A percentile compares a stretch with the other conserved stretches of the same genome.
Evolutionary conservation across 495 filamentous ascomycete species (phyloP).

Genomic region (Hyaloscypha variabilis): DNA sequence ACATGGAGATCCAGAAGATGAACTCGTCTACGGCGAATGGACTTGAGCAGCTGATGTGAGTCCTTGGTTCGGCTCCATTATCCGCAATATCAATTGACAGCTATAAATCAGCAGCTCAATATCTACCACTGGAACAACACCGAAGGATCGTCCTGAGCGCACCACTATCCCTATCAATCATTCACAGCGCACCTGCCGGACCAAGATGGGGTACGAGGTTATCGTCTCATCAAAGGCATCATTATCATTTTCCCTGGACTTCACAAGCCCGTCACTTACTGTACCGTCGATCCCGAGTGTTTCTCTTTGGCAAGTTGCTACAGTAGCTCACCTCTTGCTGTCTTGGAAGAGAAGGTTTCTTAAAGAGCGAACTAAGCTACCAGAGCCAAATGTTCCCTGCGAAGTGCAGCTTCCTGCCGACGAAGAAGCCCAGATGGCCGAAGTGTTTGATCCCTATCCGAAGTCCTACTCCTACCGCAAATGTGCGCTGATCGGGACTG

Average conservation of each 20-base stretch:
- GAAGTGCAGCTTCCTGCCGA: background rate
- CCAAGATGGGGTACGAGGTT: background rate
- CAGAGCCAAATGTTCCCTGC: no score
- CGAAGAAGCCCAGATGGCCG: background rate
- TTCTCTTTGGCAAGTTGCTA: slow-evolving; percentile 4
- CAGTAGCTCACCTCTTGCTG: background rate
- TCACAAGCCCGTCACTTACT: background rate
- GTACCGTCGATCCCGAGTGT: background rate
- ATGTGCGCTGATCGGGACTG: background rate
- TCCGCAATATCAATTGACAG: background rate
- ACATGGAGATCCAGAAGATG: background rate
- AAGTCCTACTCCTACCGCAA: background rate
- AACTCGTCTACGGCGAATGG: background rate
- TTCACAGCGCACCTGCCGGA: background rate
- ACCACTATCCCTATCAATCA: no score
- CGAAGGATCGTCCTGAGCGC: background rate
- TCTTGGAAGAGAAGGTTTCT: slow-evolving; percentile 1
- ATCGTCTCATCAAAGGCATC: background rate
- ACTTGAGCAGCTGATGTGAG: background rate
- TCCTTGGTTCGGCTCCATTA: background rate
- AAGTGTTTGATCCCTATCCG: background rate
- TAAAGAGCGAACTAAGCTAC: no score
- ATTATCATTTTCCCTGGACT: background rate
- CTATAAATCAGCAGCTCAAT: background rate
- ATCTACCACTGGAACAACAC: background rate